Percentiles rank a stretch among this genome's conserved stretches.
Conservation (phyloP, 169 alveolate species). For the Eimeria maxima region DNA sequence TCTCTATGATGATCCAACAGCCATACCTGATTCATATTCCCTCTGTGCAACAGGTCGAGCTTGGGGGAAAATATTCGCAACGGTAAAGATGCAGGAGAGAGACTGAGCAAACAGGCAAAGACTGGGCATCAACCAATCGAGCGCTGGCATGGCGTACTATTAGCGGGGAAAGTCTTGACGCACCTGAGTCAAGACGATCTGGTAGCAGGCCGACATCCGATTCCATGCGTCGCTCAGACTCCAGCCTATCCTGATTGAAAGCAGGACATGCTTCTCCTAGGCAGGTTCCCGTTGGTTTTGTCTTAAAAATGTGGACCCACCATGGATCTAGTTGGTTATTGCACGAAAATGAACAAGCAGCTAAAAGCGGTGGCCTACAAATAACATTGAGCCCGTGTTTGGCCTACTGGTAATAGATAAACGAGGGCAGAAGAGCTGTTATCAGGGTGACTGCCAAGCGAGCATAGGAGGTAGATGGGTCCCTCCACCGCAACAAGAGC, state of each 20-base stretch:
- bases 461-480: constrained; percentile 65
- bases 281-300: no score
- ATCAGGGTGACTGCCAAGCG: constrained; percentile 44
- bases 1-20: neutral
- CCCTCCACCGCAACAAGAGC: constrained; percentile 53
- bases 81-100: constrained; percentile 48
- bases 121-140: neutral
- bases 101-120: constrained; percentile 27
- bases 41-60: constrained; percentile 76
- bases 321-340: neutral
- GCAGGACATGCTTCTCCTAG: neutral
- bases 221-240: constrained; percentile 71
- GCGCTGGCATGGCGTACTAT: neutral
- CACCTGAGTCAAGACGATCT: constrained; percentile 70
- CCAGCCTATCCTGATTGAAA: constrained; percentile 51
- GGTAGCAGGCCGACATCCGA: constrained; percentile 75
- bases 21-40: constrained; percentile 66
- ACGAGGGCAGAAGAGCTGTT: constrained; percentile 69
- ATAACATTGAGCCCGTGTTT: neutral
- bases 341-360: neutral
- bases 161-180: neutral
- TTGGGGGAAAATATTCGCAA: constrained; percentile 72
- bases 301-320: neutral
- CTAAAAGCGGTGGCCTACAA: neutral
- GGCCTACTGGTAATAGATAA: constrained; percentile 56